Evolutionary conservation across 2,329 filamentous ascomycete genomes (phyloP), one percentile per base, ranked within the genome.

Genomic region (Boeremia exigua): DNA sequence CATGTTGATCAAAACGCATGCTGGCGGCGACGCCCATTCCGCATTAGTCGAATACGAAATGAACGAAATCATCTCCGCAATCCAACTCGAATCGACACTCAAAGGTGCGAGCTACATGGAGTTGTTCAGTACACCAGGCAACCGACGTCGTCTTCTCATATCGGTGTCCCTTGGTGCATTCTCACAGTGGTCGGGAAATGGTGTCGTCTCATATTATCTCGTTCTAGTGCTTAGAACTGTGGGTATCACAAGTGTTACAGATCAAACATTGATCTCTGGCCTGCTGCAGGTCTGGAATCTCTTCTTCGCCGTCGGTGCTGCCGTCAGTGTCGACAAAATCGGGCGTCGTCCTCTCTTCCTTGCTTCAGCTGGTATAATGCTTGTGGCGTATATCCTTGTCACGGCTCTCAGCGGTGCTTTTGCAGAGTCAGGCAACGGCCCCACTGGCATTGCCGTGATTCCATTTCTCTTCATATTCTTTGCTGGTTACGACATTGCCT

Each of bases 261-360:
- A 69, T 12, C 74, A 77, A 54, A 67, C 73, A 1, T 56, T 72
- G 19, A 78, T 79, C 55, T 75, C 77, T 38, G 60, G 61, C 3
- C 61, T 63, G n/a, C 64, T 80, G 2, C 71, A 78, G 17, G 71
- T 79, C 42, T 76, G 75, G 70, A 79, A 77, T 51, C 63, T 77
- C 2, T 14, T 60, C 4, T 56, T 75, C 38, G 70, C 78, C 14
- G 56, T 74, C 10, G 56, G 59, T 2, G 75, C 74, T 19, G 77
- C 76, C 38, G 70, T 79, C 19, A 68, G 73, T 15, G 74, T 77
- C 10, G 77, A 80, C 55, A 70, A 69, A 30, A 63, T 75, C n/a
- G 78, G 79, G 5, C 75, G 80, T 2, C 72, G 79, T 6, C 69
- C 71, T 19, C 71, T 81, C 2, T 81, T 78, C 68, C 63, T 81